Evolutionary conservation across 2,329 filamentous ascomycete genomes (phyloP).

Genomic region (Claviceps citrina): DNA sequence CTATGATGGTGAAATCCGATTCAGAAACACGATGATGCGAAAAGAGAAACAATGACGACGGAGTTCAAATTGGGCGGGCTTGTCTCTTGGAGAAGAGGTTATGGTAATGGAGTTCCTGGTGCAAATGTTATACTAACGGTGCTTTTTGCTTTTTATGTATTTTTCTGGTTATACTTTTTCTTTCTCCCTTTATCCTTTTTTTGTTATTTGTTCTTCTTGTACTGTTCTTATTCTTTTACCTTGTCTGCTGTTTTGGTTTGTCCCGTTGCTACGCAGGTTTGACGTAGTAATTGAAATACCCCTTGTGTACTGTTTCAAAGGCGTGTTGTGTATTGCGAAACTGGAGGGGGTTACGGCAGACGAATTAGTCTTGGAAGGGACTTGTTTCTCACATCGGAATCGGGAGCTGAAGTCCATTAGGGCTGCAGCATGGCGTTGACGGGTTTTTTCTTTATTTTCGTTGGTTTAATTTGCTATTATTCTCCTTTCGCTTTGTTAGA

Average conservation of each 20-base stretch:
- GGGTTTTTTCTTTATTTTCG: neutral
- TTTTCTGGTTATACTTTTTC: constrained; percentile 6
- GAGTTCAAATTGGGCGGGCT: neutral
- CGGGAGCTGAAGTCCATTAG: constrained; percentile 7
- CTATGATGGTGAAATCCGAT: neutral
- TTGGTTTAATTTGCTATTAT: too few species aligned
- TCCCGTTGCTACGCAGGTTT: constrained; percentile 4
- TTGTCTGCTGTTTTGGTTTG: neutral
- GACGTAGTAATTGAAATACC: constrained; percentile 17
- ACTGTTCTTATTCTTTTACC: neutral
- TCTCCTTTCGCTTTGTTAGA: neutral
- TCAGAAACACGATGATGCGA: neutral
- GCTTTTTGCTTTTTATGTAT: constrained; percentile 2
- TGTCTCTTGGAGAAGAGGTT: neutral
- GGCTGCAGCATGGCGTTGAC: constrained; percentile 10
- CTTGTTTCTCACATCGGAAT: neutral
- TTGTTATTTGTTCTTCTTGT: neutral
- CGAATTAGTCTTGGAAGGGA: neutral
- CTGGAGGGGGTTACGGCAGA: neutral
- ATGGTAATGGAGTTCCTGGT: constrained; percentile 2
- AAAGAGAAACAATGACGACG: neutral
- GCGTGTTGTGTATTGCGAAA: constrained; percentile 6
- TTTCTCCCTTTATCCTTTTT: neutral
- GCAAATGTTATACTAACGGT: neutral
- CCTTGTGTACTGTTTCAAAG: constrained; percentile 15